Conservation (phyloP, 2,329 filamentous ascomycete genomes). For the Pseudocercospora macadamiae region DNA sequence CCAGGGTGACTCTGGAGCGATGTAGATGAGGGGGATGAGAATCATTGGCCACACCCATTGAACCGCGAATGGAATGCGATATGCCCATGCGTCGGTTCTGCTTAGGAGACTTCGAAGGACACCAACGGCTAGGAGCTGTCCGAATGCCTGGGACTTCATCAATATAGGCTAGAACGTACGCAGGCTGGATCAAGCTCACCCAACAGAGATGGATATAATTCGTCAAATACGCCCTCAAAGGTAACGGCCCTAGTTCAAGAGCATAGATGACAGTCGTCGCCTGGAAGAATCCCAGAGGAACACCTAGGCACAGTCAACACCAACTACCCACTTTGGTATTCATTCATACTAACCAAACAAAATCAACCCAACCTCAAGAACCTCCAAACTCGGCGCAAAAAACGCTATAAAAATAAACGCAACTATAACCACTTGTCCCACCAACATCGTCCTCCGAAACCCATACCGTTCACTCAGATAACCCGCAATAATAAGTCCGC, state of each 20-base stretch:
- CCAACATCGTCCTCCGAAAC: constrained; percentile 58
- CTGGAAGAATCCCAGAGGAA: constrained; percentile 38
- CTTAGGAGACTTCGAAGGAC: constrained; percentile 4
- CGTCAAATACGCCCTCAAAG: constrained; percentile 15
- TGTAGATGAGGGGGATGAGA: constrained; percentile 33
- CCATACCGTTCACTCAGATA: constrained; percentile 58
- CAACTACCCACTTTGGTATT: not conserved
- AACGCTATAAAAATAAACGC: constrained; percentile 56
- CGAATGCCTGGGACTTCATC: constrained; percentile 62
- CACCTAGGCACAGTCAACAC: constrained; percentile 50
- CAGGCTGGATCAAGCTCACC: constrained; percentile 37
- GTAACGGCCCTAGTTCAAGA: constrained; percentile 53
- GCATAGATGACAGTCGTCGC: constrained; percentile 43
- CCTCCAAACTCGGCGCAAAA: constrained; percentile 40
- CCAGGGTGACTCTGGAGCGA: constrained; percentile 36
- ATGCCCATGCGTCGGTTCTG: constrained; percentile 4
- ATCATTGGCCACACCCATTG: constrained; percentile 54
- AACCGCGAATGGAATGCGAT: constrained; percentile 45
- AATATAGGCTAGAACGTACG: constrained; percentile 61
- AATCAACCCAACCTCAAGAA: constrained; percentile 37
- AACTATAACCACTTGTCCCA: constrained; percentile 57
- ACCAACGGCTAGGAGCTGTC: constrained; percentile 59
- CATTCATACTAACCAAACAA: constrained; percentile 42
- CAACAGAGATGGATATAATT: constrained; percentile 43
- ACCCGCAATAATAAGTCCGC: constrained; percentile 69